Evolutionary conservation across 2,329 filamentous ascomycete species (phyloP).

Genomic region (Chaetomium sp.): DNA sequence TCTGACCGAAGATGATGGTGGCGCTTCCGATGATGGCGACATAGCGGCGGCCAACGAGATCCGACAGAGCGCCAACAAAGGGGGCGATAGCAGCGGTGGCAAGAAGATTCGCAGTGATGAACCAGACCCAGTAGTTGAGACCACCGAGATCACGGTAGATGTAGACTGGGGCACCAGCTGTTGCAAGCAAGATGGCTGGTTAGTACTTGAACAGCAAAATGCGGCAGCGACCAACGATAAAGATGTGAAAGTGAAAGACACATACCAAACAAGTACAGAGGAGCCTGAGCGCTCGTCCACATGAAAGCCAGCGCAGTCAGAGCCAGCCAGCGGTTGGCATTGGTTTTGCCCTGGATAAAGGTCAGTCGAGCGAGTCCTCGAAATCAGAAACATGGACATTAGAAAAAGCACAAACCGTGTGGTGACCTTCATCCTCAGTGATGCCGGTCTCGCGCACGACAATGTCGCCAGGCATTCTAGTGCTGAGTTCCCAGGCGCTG

Average conservation of each 20-base stretch:
- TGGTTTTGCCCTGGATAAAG: conserved; percentile 19
- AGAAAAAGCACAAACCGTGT: not conserved
- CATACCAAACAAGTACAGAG: conserved; percentile 38
- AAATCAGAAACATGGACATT: not conserved
- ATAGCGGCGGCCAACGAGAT: conserved; percentile 63
- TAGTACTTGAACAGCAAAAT: not conserved
- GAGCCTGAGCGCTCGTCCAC: conserved; percentile 38
- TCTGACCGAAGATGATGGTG: conserved; percentile 60
- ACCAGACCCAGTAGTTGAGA: conserved; percentile 63
- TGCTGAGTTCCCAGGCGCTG: not conserved
- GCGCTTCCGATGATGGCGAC: conserved; percentile 58
- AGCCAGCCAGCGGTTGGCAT: conserved; percentile 32
- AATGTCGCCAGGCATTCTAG: conserved; percentile 6
- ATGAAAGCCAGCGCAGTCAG: conserved; percentile 37
- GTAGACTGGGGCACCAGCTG: conserved; percentile 32
- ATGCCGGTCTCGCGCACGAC: not conserved
- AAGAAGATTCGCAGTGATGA: conserved; percentile 57
- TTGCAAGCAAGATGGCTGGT: not conserved
- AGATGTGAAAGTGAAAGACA: not conserved
- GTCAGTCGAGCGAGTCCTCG: not conserved
- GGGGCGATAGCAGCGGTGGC: conserved; percentile 59
- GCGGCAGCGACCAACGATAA: not conserved
- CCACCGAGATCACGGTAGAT: conserved; percentile 65
- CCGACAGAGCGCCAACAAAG: conserved; percentile 67
- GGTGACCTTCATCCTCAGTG: not conserved